Evolutionary conservation across 2,329 filamentous ascomycete genomes (phyloP).

Genomic region (Lasiodiplodia gonubiensis): DNA sequence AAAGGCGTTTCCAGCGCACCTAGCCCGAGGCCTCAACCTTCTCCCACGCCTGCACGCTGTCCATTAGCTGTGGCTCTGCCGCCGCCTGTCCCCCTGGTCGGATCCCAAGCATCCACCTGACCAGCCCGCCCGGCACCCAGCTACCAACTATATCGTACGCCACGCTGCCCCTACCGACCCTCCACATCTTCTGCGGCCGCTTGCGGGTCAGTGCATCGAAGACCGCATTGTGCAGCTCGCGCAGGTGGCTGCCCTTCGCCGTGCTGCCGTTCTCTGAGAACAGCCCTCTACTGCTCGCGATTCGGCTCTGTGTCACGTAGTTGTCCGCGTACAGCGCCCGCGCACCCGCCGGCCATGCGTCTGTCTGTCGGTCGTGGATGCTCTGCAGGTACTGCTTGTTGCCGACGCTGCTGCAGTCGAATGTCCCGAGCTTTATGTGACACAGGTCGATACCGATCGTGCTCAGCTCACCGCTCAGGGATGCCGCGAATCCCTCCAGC

Average conservation of each 20-base stretch:
- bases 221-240: constrained; percentile 82
- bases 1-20: constrained; percentile 23
- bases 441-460: constrained; percentile 79
- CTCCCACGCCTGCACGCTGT: constrained; percentile 55
- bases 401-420: constrained; percentile 76
- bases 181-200: constrained; percentile 65
- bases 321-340: constrained; percentile 45
- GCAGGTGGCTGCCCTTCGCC: constrained; percentile 70
- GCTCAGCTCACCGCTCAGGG: constrained; percentile 78
- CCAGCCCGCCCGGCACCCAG: constrained; percentile 75
- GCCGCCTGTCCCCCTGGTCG: constrained; percentile 49
- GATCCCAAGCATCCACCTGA: constrained; percentile 94
- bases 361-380: constrained; percentile 40
- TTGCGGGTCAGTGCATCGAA: constrained; percentile 84
- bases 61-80: constrained; percentile 46
- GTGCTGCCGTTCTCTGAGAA: constrained; percentile 52
- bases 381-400: constrained; percentile 49
- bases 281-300: constrained; percentile 58
- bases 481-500: constrained; percentile 82
- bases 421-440: constrained; percentile 88
- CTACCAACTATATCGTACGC: constrained; percentile 85
- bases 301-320: constrained; percentile 45
- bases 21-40: constrained; percentile 43
- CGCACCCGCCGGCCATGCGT: constrained; percentile 46
- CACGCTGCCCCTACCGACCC: constrained; percentile 82